A percentile compares a stretch with the other conserved stretches of the same genome.
These are phyloP conservation scores for Adansonia gregorii DNA, from an alignment of 441 rosid species.

Conservation along the genomic window DNA sequence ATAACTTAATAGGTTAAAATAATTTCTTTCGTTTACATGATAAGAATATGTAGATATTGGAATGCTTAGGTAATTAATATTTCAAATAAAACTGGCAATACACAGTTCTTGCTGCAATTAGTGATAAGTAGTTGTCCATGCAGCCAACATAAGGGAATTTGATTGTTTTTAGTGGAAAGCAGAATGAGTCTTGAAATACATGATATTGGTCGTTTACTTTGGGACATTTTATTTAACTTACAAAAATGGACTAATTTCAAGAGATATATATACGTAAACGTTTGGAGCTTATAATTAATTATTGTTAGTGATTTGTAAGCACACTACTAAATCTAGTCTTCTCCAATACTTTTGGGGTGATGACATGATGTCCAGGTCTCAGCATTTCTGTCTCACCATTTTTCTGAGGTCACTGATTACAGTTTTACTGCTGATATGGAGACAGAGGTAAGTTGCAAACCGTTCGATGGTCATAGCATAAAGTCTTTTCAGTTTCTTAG, in stretches of 20 bases:
- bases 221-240: background rate
- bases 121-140: background rate
- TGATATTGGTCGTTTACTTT: background rate
- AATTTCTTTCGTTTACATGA: background rate
- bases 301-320: slow-evolving; percentile 1
- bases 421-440: slow-evolving; percentile 99
- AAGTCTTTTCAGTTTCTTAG: slow-evolving; percentile 26
- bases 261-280: slow-evolving; percentile 2
- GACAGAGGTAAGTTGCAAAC: slow-evolving; percentile 68
- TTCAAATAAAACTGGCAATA: slow-evolving; percentile 3
- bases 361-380: slow-evolving; percentile 62
- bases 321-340: slow-evolving; percentile 14
- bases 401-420: slow-evolving; percentile 93
- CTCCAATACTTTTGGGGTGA: slow-evolving; percentile 28
- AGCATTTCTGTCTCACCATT: slow-evolving; percentile 90
- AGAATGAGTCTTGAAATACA: slow-evolving; percentile 9
- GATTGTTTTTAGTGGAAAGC: slow-evolving; percentile 6
- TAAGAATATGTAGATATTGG: background rate
- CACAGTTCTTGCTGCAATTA: slow-evolving; percentile 10
- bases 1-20: background rate
- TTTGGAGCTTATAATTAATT: background rate
- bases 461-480: slow-evolving; percentile 15
- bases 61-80: background rate
- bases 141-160: background rate
- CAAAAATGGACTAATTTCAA: background rate